Conservation (phyloP, 1,139 yeast species). For the Diutina catenulata region DNA sequence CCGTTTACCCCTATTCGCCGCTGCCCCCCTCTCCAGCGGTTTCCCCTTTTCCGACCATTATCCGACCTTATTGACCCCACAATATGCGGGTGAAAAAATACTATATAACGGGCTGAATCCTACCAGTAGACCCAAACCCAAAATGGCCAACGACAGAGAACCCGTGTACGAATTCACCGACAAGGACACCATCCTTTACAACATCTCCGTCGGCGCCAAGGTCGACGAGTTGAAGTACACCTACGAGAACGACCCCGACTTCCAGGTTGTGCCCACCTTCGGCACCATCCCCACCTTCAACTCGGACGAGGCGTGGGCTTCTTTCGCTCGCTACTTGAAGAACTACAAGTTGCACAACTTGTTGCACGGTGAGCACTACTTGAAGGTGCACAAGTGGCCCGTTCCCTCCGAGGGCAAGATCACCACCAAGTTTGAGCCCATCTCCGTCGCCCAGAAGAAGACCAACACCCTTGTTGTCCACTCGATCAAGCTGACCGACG, state of each 20-base stretch:
- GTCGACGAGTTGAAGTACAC: conserved; percentile 67
- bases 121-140: too few relatives aligned
- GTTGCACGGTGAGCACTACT: conserved; percentile 92
- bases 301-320: conserved; percentile 38
- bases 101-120: neutral
- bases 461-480: conserved; percentile 76
- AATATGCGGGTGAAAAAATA: neutral
- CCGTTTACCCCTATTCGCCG: too few relatives aligned
- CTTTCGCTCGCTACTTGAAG: conserved; percentile 49
- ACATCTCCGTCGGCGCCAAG: conserved; percentile 81
- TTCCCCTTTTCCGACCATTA: neutral
- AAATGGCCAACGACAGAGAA: conserved; percentile 3
- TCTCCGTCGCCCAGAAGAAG: conserved; percentile 76
- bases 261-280: conserved; percentile 86
- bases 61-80: neutral
- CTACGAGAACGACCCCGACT: conserved; percentile 67
- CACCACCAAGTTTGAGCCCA: conserved; percentile 51
- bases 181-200: conserved; percentile 73
- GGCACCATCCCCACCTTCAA: conserved; percentile 73
- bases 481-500: conserved; percentile 64
- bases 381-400: conserved; percentile 69
- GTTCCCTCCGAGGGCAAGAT: conserved; percentile 62
- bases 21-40: too few relatives aligned
- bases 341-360: conserved; percentile 83
- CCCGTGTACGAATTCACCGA: conserved; percentile 14